A percentile compares a stretch with the other conserved stretches of the same genome.
Conservation (phyloP, 169 alveolate genomes). For the Sarcocystis neurona region DNA sequence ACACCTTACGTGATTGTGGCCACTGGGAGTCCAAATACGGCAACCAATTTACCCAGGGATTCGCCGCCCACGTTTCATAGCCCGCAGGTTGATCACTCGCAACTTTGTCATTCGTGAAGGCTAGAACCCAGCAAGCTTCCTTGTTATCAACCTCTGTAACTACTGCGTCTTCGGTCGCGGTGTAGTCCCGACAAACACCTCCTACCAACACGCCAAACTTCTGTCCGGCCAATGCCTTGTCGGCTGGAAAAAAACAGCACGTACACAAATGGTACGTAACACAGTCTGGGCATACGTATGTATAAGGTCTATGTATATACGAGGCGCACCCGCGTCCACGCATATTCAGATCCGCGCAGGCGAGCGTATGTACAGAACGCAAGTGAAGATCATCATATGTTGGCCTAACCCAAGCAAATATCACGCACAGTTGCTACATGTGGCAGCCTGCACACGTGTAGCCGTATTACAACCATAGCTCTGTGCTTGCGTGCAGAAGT, state of each 20-base stretch:
- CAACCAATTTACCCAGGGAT: slow-evolving; percentile 2
- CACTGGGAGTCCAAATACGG: background rate
- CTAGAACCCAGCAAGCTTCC: slow-evolving; percentile 46
- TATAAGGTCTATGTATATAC: no score
- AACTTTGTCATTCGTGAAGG: slow-evolving; percentile 36
- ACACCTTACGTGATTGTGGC: background rate
- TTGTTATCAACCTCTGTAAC: background rate
- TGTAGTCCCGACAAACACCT: slow-evolving; percentile 33
- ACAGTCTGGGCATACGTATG: no score
- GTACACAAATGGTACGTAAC: no score
- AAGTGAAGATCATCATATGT: no score
- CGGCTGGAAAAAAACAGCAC: background rate
- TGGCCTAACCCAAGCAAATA: no score
- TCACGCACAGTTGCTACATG: no score
- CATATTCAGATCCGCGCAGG: no score
- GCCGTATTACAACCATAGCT: no score
- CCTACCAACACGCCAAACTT: slow-evolving; percentile 39
- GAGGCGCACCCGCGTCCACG: no score
- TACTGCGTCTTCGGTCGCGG: background rate
- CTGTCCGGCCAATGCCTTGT: slow-evolving; percentile 22
- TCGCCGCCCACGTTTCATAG: background rate
- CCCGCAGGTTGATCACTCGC: slow-evolving; percentile 43
- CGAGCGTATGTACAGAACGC: no score
- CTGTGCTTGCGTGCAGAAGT: no score
- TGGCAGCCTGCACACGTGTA: no score